Conservation (phyloP, 1,284 basidiomycete genomes). For the Microbotryum lychnidis-dioicae region DNA sequence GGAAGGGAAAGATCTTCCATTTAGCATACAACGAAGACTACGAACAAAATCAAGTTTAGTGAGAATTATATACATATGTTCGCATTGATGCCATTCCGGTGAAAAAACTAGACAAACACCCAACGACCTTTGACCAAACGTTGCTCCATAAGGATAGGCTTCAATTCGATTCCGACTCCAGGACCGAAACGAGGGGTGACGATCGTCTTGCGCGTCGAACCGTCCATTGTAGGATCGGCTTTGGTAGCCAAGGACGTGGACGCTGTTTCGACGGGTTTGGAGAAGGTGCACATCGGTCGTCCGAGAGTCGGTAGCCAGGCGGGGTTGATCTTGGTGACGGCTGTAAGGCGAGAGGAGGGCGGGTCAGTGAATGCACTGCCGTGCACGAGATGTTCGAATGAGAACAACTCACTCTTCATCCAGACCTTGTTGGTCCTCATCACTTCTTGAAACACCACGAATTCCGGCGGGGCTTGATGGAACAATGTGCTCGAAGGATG, state of each 20-base stretch:
- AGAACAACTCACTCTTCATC: conserved; percentile 58
- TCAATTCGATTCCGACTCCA: conserved; percentile 67
- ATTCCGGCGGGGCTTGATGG: conserved; percentile 68
- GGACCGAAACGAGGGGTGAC: conserved; percentile 75
- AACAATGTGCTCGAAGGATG: conserved; percentile 80
- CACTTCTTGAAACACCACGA: conserved; percentile 75
- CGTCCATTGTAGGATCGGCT: conserved; percentile 36
- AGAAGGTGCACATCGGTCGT: conserved; percentile 69
- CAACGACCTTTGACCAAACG: conserved; percentile 42
- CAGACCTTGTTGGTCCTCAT: conserved; percentile 65
- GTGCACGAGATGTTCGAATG: background rate
- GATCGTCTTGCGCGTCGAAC: conserved; percentile 48
- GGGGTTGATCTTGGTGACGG: conserved; percentile 75
- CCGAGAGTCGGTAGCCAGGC: conserved; percentile 80
- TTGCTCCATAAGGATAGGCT: conserved; percentile 55
- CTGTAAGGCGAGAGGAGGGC: conserved; percentile 42
- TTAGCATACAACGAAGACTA: no score
- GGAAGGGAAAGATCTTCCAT: no score
- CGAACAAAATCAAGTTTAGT: no score
- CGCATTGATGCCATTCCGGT: background rate
- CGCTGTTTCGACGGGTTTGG: conserved; percentile 26
- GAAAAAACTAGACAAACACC: conserved; percentile 30
- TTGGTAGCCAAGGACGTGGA: conserved; percentile 35
- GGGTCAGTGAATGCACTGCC: conserved; percentile 4
- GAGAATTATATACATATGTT: background rate